Base-by-base conservation (phyloP, 169 alveolate genomes). In the Eimeria falciformis region DNA sequence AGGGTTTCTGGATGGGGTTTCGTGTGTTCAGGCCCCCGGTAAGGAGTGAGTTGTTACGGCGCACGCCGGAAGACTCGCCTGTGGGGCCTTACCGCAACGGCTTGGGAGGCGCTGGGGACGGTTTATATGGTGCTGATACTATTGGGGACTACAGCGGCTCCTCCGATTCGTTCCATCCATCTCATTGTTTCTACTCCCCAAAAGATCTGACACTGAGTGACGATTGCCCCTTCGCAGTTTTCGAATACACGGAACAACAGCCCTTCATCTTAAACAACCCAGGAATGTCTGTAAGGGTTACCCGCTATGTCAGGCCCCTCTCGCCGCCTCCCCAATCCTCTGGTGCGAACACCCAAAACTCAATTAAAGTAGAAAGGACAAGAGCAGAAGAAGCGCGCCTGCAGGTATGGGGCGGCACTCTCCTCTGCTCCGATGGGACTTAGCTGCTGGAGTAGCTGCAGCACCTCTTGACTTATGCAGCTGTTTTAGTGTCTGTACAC, bases 201-300 rank as follows among this genome's bases (percentile, higher is more conserved):
- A 56, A 45, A 2, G 98, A 96, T 71, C 88, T 96, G 43, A 75
- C 96, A 7, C 95, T 96, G 82, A 73, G 91, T n/a, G 98, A 96
- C 73, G 96, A 96, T 82, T 93, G 96, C 58, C 96, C 96, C 81
- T 50, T 96, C 21, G 98, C 96, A n/a, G 82, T 96, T 33, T 75
- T 96, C 65, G 98, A 96, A 89, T 95, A 96, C 92, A 81, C 96
- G 46, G 98, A 96, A 82, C 98, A 96, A 95, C 91, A 91, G 58
- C 98, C 98, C 33, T 95, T 95, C 53, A 89, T 96, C 47, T 45
- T 96, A 71, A 90, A 94, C 77, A 96, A 96, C 87, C 87, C 94
- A 9, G 98, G 98, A 14, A 96, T 96, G 98, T 96, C 97, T n/a
- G 93, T 96, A 2, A 93, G 98, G 6, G 87, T 96, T 33, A 93